Base-by-base conservation (phyloP, 2,329 filamentous ascomycete species). In the Cercospora nicotianae region DNA sequence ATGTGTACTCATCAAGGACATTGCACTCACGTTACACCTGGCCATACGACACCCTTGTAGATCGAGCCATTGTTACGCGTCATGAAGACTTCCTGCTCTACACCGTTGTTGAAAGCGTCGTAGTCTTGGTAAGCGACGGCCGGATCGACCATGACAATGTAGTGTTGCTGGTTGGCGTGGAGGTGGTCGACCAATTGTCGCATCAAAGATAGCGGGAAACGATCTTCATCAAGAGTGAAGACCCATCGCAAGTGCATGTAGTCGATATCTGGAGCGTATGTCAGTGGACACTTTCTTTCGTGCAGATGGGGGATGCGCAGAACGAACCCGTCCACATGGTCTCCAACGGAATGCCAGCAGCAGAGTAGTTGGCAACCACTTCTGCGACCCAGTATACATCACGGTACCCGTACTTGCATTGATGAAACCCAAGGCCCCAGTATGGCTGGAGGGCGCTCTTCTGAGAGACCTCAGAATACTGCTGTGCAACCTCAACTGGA, bases 71-170 rank as follows among this genome's bases (percentile, higher is more conserved):
- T 89, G 42, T 77, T 73, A 7, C 67, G 72, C 73, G 84, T 84
- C 33, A 87, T 75, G 77, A 88, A 88, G 9, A 86, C 78, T 20
- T 81, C 84, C n/a, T 85, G 80, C 5, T 86, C 83, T 1, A 87
- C 78, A 0, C 90, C 91, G 16, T 87, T 84, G 62, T 89, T 81
- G 77, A 88, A 93, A 0, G 87, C 81, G 70, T 71, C 88, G 60
- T 78, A 88, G 69, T 85, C 78, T 75, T 76, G 70, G 65, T 79
- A 80, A 1, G 78, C 79, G 2, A 87, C 82, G 2, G 87, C 87
- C 2, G 90, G 90, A 72, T 95, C 92, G 0, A 94, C 90, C 87
- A 95, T 95, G 58, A 94, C 80, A 31, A 79, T 72, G 65, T 79
- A 79, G 45, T 79, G 74, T 67, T 79, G 77, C 51, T 78, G 65